Conservation (phyloP, 2,329 filamentous ascomycete species). For the Sarocladium oryzae region DNA sequence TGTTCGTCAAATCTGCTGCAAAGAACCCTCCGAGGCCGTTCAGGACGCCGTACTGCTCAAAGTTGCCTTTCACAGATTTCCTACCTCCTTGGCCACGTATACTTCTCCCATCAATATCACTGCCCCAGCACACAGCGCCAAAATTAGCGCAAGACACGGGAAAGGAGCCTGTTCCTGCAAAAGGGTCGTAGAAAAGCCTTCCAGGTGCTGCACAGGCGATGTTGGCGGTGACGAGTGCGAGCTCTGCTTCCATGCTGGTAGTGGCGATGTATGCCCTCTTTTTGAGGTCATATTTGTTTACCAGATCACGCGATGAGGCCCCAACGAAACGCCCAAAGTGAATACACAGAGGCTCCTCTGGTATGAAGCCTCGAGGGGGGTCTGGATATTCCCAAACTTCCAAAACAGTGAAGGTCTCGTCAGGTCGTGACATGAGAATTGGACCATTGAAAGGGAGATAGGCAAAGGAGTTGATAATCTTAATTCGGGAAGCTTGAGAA, state of each 20-base stretch:
- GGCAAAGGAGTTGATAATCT: slow-evolving; percentile 73
- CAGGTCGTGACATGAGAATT: slow-evolving; percentile 68
- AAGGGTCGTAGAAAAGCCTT: slow-evolving; percentile 88
- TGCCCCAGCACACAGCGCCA: slow-evolving; percentile 75
- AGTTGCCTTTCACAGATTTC: slow-evolving; percentile 59
- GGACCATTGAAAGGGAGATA: slow-evolving; percentile 74
- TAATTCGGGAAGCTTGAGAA: slow-evolving; percentile 53
- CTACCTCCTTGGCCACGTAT: slow-evolving; percentile 64
- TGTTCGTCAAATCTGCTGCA: slow-evolving; percentile 81
- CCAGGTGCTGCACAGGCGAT: slow-evolving; percentile 76
- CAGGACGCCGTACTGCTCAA: slow-evolving; percentile 71
- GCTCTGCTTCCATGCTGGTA: slow-evolving; percentile 94
- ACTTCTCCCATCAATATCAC: slow-evolving; percentile 87
- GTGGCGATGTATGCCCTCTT: slow-evolving; percentile 91
- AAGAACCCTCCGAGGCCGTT: slow-evolving; percentile 69
- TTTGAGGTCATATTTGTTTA: slow-evolving; percentile 79
- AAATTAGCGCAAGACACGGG: slow-evolving; percentile 86
- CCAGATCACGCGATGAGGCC: slow-evolving; percentile 58
- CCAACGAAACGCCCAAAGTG: slow-evolving; percentile 70
- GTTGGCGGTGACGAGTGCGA: slow-evolving; percentile 87
- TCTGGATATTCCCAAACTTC: slow-evolving; percentile 71
- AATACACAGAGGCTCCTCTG: slow-evolving; percentile 26
- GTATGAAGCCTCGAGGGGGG: not conserved
- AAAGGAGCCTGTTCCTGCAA: slow-evolving; percentile 92
- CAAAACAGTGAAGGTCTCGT: slow-evolving; percentile 71